Evolutionary conservation across 1,284 basidiomycete species (phyloP), one percentile per base, ranked within the genome.

Genomic region (Stereum hirsutum): DNA sequence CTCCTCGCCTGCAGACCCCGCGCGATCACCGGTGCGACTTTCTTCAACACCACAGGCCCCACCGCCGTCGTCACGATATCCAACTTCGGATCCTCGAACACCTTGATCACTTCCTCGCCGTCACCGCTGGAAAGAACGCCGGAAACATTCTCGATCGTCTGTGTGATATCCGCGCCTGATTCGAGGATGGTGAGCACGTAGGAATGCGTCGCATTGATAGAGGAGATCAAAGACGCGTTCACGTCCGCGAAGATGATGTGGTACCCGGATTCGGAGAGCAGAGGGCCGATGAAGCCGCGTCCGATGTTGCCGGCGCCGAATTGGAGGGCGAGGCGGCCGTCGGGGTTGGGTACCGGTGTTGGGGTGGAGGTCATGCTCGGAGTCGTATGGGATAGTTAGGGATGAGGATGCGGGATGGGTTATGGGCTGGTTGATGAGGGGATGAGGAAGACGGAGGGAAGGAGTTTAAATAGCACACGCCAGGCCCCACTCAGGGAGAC

Each of bases 231-330:
- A 6, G 49, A 49, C 28, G 50, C 50, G 52, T 61, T 43, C 25
- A 58, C 51, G 33, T 60, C 59, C 8, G 59, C 51, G 43, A 61
- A 61, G 39, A 59, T 50, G 47, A 68, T 63, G 48, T 63, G 62
- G 49, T 64, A 66, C 27, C 63, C 63, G 1, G 65, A 63, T 26
- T 62, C 49, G 15, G 55, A 53, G 26, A 68, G 62, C 4, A 67
- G 56, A 12, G 66, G 64, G 1, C 61, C 65, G 37, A 68, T 66
- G 52, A 68, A 66, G 6, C 66, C 66, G 11, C 65, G 59, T 4
- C 66, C 66, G 31, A 68, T 66, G 53, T 66, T 68, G 2, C 66
- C 66, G 26, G 65, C 61, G 14, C 58, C 60, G 41, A 63, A 62
- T 47, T 65, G 61, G 42, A 63, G n/a, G n/a, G n/a, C n/a, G n/a